These are phyloP conservation scores for Casuarina equisetifolia DNA, from an alignment of 306 rosid species.

Conservation along the genomic window DNA sequence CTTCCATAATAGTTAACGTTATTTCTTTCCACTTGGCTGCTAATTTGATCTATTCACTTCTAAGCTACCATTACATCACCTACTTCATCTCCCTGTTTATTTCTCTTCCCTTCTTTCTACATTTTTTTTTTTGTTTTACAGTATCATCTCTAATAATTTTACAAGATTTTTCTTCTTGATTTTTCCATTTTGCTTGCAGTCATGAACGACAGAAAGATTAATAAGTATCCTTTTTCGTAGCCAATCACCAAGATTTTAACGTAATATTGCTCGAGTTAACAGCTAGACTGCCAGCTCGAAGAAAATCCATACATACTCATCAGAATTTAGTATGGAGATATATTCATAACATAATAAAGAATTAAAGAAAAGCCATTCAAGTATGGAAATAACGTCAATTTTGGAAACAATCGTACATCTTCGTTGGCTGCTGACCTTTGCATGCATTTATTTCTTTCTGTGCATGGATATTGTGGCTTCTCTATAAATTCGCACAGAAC, in stretches of 20 bases:
- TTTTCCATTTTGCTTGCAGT: neutral
- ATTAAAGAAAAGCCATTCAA: neutral
- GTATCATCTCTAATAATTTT: neutral
- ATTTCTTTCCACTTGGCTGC: too few species aligned
- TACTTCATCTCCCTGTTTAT: too few species aligned
- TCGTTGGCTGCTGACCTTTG: neutral
- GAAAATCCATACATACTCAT: too few species aligned
- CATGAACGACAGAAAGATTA: neutral
- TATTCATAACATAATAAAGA: neutral
- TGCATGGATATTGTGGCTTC: neutral
- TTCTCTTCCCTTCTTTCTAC: neutral
- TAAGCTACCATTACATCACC: too few species aligned
- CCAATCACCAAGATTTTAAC: too few species aligned
- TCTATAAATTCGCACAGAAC: neutral
- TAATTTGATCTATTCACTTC: too few species aligned
- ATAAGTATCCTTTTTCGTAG: too few species aligned
- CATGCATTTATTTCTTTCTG: too few species aligned
- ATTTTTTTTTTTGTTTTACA: neutral
- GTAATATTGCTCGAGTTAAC: too few species aligned
- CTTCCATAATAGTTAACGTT: neutral
- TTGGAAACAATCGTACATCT: neutral
- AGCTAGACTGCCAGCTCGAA: too few species aligned
- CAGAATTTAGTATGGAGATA: neutral
- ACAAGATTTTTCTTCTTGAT: neutral
- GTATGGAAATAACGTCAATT: neutral